Evolutionary conservation across 2,329 filamentous ascomycete species (phyloP).

Genomic region (Xylaria sp.): DNA sequence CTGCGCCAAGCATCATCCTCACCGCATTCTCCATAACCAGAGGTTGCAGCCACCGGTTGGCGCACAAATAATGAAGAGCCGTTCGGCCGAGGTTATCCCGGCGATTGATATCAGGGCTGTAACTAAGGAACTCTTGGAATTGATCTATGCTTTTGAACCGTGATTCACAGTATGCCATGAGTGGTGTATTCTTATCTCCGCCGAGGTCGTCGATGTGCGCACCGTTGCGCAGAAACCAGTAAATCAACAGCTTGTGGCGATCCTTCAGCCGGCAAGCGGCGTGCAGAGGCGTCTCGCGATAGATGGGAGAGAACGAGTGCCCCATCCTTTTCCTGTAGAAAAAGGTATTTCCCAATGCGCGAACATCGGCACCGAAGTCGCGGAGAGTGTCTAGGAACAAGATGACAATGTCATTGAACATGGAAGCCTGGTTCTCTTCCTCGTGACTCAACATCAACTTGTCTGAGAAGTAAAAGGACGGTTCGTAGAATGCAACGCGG

Average conservation of each 20-base stretch:
- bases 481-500: background rate
- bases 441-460: slow-evolving; percentile 10
- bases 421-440: background rate
- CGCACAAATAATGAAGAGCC: slow-evolving; percentile 30
- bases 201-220: slow-evolving; percentile 5
- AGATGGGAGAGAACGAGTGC: background rate
- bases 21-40: slow-evolving; percentile 22
- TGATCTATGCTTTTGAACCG: background rate
- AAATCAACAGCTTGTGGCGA: slow-evolving; percentile 25
- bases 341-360: background rate
- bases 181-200: background rate
- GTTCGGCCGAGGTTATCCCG: slow-evolving; percentile 21
- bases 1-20: slow-evolving; percentile 18
- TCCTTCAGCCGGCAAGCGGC: slow-evolving; percentile 18
- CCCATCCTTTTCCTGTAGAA: background rate
- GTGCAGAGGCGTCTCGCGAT: slow-evolving; percentile 21
- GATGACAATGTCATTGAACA: slow-evolving; percentile 22
- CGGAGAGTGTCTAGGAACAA: slow-evolving; percentile 19
- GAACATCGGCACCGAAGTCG: slow-evolving; percentile 21
- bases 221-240: slow-evolving; percentile 32
- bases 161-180: slow-evolving; percentile 31
- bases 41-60: background rate
- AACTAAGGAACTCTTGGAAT: slow-evolving; percentile 24
- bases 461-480: slow-evolving; percentile 12
- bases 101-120: slow-evolving; percentile 12